Evolutionary conservation across 306 rosid genomes (phyloP), one percentile per base, ranked within the genome.

Genomic region (Medicago truncatula): DNA sequence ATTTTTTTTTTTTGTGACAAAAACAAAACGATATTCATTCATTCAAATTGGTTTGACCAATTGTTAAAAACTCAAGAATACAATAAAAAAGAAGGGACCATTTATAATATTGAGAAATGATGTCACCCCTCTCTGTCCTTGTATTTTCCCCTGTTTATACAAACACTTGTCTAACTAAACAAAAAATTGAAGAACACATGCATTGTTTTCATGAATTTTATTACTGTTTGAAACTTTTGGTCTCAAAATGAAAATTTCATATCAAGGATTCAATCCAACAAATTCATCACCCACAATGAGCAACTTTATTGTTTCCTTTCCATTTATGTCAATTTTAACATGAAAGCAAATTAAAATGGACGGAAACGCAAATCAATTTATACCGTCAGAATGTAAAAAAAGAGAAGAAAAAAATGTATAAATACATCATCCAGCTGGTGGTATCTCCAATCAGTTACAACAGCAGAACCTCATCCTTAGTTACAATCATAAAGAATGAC

Each of bases 361-460:
- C 41, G 4, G 34, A 44, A 52, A 62, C 65, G 66, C 44, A 34
- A 64, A 40, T 11, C 16, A 21, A 44, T 50, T 11, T 71, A 82
- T 38, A 46, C 46, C 14, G 8, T 39, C 62, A 23, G 9, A 43
- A 71, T 31, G 11, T 39, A 4, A 21, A 17, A 34, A 61, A 15
- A 14, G 12, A 13, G 4, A n/a, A 8, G 21, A 62, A 70, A 36
- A 15, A n/a, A 46, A 66, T 23, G 28, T 46, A 76, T n/a, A 0
- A 54, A 49, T 53, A 56, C 67, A 76, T 39, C 71, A 46, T 69
- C 65, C 74, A 61, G 18, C 77, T 43, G 74, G 39, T 61, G 63
- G 43, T 54, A 70, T 39, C 75, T 50, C 72, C 79, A 43, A 63
- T 50, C 39, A 56, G 23, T 77, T 57, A 71, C 64, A 74, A 74